Evolutionary conservation across 1,284 basidiomycete species (phyloP), one percentile per base, ranked within the genome.

Genomic region (Boletus smithii): DNA sequence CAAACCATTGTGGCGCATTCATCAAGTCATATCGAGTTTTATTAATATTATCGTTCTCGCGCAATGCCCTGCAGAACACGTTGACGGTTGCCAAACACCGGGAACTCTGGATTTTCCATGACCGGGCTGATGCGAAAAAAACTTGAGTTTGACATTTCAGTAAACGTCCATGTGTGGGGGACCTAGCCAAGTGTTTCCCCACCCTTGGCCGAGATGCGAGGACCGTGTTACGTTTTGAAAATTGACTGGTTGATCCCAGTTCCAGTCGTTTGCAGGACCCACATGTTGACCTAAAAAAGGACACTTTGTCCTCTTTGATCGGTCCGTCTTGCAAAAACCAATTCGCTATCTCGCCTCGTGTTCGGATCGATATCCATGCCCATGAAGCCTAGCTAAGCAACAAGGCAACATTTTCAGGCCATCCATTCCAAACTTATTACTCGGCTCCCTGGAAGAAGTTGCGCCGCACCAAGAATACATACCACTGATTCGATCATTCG

Each of bases 271-370:
- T 37, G 36, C 36, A 37, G 17, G 30, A 44, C 26, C 33, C 18
- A 23, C 17, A 33, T 30, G 18, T 20, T 30, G 24, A 16, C 27
- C 22, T 10, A n/a, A 34, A 38, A 13, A 8, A 20, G 22, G 14
- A 40, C 10, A 20, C 22, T 29, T n/a, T 37, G 23, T 22, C 2
- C 22, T n/a, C 23, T 11, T 32, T 37, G 46, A 47, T 49, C 26
- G 30, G 23, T n/a, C n/a, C 9, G 23, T 26, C 8, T 32, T 17
- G 10, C 24, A 23, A 40, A 48, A 50, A 39, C 40, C 38, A 39
- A 46, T 50, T 49, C 13, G 6, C 45, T 54, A 51, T 48, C 53
- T 53, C 31, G 16, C 42, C 37, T 44, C 45, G n/a, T 53, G 45
- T 46, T 40, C 16, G 29, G 41, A 42, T 54, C 9, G 36, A 35